Percentiles rank a stretch among this genome's conserved stretches.
These are phyloP conservation scores for Pichia terricola DNA, from an alignment of 1,139 yeast genomes.

Conservation along the genomic window DNA sequence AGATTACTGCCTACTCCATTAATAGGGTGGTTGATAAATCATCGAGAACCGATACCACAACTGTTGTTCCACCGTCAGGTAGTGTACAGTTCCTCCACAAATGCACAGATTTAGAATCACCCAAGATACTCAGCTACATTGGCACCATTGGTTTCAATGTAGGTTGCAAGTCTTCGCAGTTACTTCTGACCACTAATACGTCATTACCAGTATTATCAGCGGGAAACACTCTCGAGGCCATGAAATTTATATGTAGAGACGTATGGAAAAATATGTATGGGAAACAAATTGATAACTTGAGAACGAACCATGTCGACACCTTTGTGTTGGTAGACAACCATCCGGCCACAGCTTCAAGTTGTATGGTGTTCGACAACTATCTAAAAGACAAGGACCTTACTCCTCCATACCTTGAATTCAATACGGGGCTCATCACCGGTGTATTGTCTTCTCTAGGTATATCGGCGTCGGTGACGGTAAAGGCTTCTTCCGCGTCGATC, in stretches of 20 bases:
- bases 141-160: constrained; percentile 8
- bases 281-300: constrained; percentile 80
- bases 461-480: too few species aligned
- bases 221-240: constrained; percentile 43
- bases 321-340: constrained; percentile 67
- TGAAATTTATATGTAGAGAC: constrained; percentile 89
- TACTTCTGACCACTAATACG: neutral
- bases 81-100: too few species aligned
- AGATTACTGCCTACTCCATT: constrained; percentile 4
- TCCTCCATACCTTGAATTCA: neutral
- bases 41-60: neutral
- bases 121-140: constrained; percentile 3
- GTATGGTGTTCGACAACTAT: too few species aligned
- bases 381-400: too few species aligned
- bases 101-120: constrained; percentile 5
- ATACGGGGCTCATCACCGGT: neutral
- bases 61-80: neutral
- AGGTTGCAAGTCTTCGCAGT: constrained; percentile 8
- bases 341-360: neutral
- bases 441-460: neutral
- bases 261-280: constrained; percentile 75
- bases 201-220: too few species aligned
- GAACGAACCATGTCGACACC: constrained; percentile 79
- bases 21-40: neutral
- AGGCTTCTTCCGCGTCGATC: too few species aligned